Evolutionary conservation across 1,284 basidiomycete species (phyloP).

Genomic region (Prillingera fragicola): DNA sequence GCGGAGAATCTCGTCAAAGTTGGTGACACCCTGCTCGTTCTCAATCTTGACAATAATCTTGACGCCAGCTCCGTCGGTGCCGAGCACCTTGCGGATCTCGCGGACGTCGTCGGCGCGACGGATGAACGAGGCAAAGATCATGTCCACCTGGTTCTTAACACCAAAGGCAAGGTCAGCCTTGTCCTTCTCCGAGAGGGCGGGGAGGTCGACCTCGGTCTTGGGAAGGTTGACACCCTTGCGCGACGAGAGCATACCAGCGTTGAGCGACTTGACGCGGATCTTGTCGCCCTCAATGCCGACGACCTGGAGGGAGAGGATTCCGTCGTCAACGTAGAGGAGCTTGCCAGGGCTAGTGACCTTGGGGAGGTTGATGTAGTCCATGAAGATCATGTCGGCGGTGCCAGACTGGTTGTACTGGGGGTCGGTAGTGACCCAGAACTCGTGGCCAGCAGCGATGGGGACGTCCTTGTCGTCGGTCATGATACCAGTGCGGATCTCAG

Average conservation of each 20-base stretch:
- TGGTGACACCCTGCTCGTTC: conserved; percentile 93
- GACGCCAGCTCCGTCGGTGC: conserved; percentile 83
- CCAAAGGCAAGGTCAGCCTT: conserved; percentile 91
- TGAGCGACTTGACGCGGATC: conserved; percentile 81
- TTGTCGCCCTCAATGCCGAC: conserved; percentile 73
- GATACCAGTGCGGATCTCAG: conserved; percentile 96
- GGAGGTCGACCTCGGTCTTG: conserved; percentile 95
- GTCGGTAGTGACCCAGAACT: conserved; percentile 88
- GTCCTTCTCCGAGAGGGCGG: conserved; percentile 97
- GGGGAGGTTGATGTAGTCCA: conserved; percentile 90
- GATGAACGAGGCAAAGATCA: conserved; percentile 98
- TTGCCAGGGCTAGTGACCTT: conserved; percentile 95
- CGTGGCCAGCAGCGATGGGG: conserved; percentile 83
- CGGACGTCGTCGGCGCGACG: conserved; percentile 84
- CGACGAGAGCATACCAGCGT: conserved; percentile 88
- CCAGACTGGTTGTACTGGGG: conserved; percentile 70
- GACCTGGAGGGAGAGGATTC: conserved; percentile 90
- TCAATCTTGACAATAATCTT: conserved; percentile 99
- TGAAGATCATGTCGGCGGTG: conserved; percentile 75
- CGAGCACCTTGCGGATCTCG: conserved; percentile 84
- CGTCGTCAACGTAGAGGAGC: conserved; percentile 95
- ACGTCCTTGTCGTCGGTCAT: conserved; percentile 84
- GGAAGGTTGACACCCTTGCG: conserved; percentile 99
- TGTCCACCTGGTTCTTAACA: conserved; percentile 96
- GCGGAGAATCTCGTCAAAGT: conserved; percentile 93